Evolutionary conservation across 352 stramenopile genomes (phyloP).

Genomic region (Halophytophthora polymorphica): DNA sequence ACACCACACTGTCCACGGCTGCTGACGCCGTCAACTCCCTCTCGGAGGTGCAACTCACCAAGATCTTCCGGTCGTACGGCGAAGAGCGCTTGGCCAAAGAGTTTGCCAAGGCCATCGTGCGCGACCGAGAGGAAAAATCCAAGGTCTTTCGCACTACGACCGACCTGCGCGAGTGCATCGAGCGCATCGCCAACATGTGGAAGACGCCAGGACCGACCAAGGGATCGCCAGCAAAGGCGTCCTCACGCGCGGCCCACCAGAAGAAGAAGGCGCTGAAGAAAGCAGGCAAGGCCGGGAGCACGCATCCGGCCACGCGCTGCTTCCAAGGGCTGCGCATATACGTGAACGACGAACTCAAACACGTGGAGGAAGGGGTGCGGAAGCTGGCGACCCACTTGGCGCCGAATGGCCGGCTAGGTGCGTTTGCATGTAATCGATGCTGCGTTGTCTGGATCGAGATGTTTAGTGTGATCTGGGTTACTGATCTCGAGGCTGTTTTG

Average conservation of each 20-base stretch:
- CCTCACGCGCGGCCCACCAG: conserved; percentile 4
- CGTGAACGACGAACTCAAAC: conserved; percentile 77
- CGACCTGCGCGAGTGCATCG: conserved; percentile 69
- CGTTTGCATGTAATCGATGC: neutral
- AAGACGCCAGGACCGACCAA: conserved; percentile 17
- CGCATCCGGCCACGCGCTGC: conserved; percentile 71
- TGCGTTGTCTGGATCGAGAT: neutral
- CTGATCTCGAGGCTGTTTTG: conserved; percentile 2
- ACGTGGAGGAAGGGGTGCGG: conserved; percentile 57
- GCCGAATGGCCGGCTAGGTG: conserved; percentile 56
- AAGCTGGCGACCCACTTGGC: conserved; percentile 53
- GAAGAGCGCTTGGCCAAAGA: conserved; percentile 77
- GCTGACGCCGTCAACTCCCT: conserved; percentile 65
- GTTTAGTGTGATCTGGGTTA: neutral
- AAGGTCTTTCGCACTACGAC: conserved; percentile 58
- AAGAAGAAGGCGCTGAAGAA: conserved; percentile 16
- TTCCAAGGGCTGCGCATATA: conserved; percentile 82
- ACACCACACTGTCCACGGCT: conserved; percentile 27
- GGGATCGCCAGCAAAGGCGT: conserved; percentile 4
- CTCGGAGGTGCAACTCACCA: conserved; percentile 73
- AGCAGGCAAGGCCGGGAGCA: conserved; percentile 19
- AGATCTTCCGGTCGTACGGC: conserved; percentile 69
- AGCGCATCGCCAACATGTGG: conserved; percentile 75
- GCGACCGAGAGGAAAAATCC: conserved; percentile 47
- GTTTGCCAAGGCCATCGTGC: conserved; percentile 77